Base-by-base conservation (phyloP, 345 rosid genomes). In the Citrus cavaleriei region DNA sequence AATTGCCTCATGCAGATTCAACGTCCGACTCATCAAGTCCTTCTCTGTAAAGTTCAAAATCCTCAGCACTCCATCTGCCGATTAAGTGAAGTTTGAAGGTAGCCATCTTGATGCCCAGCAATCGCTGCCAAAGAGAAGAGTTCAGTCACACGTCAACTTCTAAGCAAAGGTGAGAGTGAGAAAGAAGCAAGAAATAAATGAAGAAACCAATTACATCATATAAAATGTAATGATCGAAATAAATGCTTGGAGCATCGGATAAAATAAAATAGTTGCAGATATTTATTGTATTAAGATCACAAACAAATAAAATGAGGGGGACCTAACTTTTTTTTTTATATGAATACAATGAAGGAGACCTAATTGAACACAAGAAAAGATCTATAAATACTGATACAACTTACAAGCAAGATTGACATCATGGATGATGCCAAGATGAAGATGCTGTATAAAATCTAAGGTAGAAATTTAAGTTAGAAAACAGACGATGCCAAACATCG, bases 51-150 rank as follows among this genome's bases (percentile, higher is more conserved):
- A 91, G 93, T 82, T 94, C 97, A 35, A 94, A 92, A 70, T 91
- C 97, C 78, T 83, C 88, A 12, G 90, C 84, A 61, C 89, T 86
- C 97, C 98, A 97, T 81, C 95, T 84, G 87, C 98, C 89, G 72
- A 92, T 78, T 84, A 97, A 86, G 82, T 88, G 84, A 37, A 97
- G 95, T 64, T 83, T 87, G 91, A 97, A 94, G 28, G 95, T 90
- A 49, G 99, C 98, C 98, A 94, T 87, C 86, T 92, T 91, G 42
- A 91, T 86, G n/a, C 95, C 98, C 85, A 97, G 54, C 84, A 91
- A 83, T 24, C 99, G 92, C 99, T 97, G 95, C 90, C 42, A 46
- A 30, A 88, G 73, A 63, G 59, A 46, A 28, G 87, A 74, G n/a
- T 30, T 30, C 30, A 70, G 22, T 16, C 22, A 25, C 49, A n/a